These are phyloP conservation scores for Celoporthe dispersa DNA, from an alignment of 2,329 filamentous ascomycete species.

Conservation along the genomic window DNA sequence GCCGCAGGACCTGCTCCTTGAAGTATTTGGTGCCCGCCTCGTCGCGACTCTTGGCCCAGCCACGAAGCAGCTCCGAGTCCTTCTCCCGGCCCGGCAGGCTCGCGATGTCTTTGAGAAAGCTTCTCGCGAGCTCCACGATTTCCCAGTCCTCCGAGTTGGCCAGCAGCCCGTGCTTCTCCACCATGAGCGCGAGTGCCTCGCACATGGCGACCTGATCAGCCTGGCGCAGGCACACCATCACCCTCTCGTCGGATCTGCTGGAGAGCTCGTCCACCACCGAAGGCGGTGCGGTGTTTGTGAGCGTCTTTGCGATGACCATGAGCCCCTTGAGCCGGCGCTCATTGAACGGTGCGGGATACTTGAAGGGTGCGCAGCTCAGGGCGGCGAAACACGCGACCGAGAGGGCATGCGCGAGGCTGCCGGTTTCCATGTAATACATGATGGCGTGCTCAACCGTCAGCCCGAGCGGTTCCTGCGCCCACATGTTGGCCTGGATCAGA, in stretches of 20 bases:
- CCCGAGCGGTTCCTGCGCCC: constrained; percentile 55
- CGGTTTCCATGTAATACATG: constrained; percentile 48
- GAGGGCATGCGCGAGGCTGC: constrained; percentile 49
- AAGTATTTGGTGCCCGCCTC: constrained; percentile 48
- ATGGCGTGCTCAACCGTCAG: constrained; percentile 50
- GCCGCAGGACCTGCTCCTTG: constrained; percentile 52
- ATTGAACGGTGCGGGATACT: constrained; percentile 54
- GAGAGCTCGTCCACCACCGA: constrained; percentile 38
- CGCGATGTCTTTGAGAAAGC: constrained; percentile 55
- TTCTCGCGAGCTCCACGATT: constrained; percentile 47
- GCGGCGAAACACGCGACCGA: constrained; percentile 53
- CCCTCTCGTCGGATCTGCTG: constrained; percentile 35
- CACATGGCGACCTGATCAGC: constrained; percentile 59
- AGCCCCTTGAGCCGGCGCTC: constrained; percentile 55
- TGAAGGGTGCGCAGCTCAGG: constrained; percentile 54
- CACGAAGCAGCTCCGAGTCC: constrained; percentile 48
- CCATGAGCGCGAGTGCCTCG: constrained; percentile 56
- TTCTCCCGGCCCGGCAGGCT: constrained; percentile 50
- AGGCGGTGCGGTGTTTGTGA: constrained; percentile 53
- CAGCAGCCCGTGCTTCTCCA: constrained; percentile 46
- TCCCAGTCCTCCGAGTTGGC: constrained; percentile 53
- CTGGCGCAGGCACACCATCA: constrained; percentile 41
- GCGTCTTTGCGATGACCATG: constrained; percentile 55
- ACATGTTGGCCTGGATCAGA: constrained; percentile 44
- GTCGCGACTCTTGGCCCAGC: constrained; percentile 49